Evolutionary conservation across 768 basidiomycete genomes (phyloP).

Genomic region (Mycena olivaceomarginata): DNA sequence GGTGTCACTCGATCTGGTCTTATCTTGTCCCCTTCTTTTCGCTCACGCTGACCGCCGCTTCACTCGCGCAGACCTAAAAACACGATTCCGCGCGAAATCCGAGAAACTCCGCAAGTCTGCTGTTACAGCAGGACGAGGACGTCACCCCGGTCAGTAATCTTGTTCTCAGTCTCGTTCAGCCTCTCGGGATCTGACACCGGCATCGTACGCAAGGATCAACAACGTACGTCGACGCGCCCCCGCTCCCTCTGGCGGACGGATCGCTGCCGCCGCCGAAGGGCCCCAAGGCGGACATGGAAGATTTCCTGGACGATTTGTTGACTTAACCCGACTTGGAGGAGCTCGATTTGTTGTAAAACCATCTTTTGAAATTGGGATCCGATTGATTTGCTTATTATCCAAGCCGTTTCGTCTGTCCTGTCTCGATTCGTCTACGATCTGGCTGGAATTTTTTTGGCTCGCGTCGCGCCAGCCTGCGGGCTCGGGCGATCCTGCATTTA

Average conservation of each 20-base stretch:
- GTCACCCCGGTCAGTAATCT: conserved; percentile 51
- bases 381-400: too few relatives aligned
- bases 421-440: too few relatives aligned
- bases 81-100: conserved; percentile 74
- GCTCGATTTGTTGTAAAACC: too few relatives aligned
- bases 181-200: not conserved
- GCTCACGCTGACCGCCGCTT: too few relatives aligned
- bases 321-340: conserved; percentile 48
- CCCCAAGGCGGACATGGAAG: conserved; percentile 79
- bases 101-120: conserved; percentile 60
- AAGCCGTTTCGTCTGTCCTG: too few relatives aligned
- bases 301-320: conserved; percentile 82
- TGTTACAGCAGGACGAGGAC: conserved; percentile 57
- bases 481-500: too few relatives aligned
- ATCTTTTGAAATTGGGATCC: too few relatives aligned
- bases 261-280: conserved; percentile 55
- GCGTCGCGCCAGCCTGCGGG: too few relatives aligned
- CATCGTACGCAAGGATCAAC: not conserved
- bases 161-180: too few relatives aligned
- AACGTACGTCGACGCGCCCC: conserved; percentile 67
- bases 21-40: not conserved
- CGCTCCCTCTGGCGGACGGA: conserved; percentile 64
- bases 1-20: conserved; percentile 11
- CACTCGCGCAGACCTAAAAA: conserved; percentile 70
- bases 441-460: too few relatives aligned